Evolutionary conservation across 768 basidiomycete genomes (phyloP).

Genomic region (Hericium erinaceus): DNA sequence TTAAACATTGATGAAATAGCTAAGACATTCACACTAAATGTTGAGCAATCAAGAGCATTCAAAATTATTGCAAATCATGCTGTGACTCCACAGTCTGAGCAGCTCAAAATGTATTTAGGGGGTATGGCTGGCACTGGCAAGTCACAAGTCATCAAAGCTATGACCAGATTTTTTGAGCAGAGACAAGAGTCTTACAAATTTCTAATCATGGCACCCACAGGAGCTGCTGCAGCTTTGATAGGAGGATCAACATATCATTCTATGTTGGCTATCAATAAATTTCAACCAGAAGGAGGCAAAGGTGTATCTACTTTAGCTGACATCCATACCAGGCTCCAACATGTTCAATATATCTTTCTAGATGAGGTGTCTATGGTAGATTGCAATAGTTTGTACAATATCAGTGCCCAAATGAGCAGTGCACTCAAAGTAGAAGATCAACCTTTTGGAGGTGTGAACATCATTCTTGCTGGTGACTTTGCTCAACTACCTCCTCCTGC

Average conservation of each 20-base stretch:
- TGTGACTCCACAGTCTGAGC: neutral
- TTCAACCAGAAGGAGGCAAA: neutral
- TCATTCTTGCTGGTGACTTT: constrained; percentile 41
- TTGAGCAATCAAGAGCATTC: constrained; percentile 15
- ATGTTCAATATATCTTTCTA: constrained; percentile 31
- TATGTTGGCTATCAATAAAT: constrained; percentile 2
- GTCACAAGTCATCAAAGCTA: constrained; percentile 7
- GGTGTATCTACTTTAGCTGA: neutral
- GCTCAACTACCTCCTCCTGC: constrained; percentile 30
- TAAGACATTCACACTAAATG: constrained; percentile 6
- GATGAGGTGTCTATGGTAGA: constrained; percentile 37
- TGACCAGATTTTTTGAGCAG: constrained; percentile 8
- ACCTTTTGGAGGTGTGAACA: constrained; percentile 30
- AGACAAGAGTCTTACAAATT: constrained; percentile 5
- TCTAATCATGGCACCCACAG: constrained; percentile 14
- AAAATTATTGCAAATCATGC: constrained; percentile 14
- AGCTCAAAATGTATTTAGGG: constrained; percentile 7
- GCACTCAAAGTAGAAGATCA: constrained; percentile 9
- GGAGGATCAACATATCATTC: constrained; percentile 18
- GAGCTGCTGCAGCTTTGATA: constrained; percentile 10
- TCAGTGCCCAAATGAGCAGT: constrained; percentile 16
- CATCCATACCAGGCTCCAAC: constrained; percentile 4
- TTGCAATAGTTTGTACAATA: constrained; percentile 19
- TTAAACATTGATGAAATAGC: neutral
- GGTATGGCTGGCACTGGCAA: constrained; percentile 18